phyloP scores from a whole-genome alignment of 495 filamentous ascomycete genomes.

The Clavariopsis aquatica region DNA sequence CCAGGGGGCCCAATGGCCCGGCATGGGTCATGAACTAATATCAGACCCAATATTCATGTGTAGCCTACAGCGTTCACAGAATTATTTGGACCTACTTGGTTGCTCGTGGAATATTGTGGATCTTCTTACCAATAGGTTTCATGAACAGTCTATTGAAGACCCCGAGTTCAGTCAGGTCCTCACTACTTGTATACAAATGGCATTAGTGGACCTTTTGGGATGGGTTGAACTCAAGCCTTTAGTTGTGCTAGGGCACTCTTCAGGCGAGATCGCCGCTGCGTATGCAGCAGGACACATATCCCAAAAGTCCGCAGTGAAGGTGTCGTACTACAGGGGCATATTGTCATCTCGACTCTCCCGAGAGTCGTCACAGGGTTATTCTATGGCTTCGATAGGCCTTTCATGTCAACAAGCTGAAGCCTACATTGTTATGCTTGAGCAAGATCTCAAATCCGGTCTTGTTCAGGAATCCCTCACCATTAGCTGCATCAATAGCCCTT shows the following conservation, averaged over 20 bases:
- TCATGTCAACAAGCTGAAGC: neutral
- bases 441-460: neutral
- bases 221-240: conserved; percentile 9
- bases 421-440: neutral
- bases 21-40: conserved; percentile 42
- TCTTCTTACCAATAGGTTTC: neutral
- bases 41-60: conserved; percentile 31
- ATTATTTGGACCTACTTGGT: conserved; percentile 10
- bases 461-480: conserved; percentile 23
- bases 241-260: conserved; percentile 41
- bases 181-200: conserved; percentile 20
- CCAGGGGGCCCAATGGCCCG: conserved; percentile 46
- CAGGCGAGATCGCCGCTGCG: conserved; percentile 40
- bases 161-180: neutral
- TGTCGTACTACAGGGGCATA: conserved; percentile 4
- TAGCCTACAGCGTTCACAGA: conserved; percentile 6
- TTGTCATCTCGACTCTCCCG: neutral
- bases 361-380: too few relatives aligned
- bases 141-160: neutral
- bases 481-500: conserved; percentile 41
- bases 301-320: conserved; percentile 19
- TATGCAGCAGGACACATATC: conserved; percentile 6
- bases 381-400: conserved; percentile 4
- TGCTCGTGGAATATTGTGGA: conserved; percentile 17
- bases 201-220: conserved; percentile 34